Conservation (phyloP, 2,329 filamentous ascomycete genomes). For the Scedosporium boydii region DNA sequence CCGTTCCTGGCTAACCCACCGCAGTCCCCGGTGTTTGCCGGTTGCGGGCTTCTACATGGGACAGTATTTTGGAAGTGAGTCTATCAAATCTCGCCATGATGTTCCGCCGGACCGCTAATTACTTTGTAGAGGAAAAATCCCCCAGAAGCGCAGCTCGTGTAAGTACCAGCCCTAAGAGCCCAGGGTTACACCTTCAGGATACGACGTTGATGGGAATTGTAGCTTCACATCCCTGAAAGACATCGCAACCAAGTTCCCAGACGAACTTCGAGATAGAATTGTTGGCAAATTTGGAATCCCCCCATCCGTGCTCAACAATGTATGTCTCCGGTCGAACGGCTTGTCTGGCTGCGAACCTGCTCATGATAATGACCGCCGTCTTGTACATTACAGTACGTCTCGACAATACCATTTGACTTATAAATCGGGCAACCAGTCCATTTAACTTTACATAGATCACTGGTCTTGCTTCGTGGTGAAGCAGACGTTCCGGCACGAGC, state of each 20-base stretch:
- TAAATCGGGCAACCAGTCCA: not conserved
- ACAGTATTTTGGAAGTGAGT: not conserved
- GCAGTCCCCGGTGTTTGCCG: not conserved
- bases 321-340: slow-evolving; percentile 3
- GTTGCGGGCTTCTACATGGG: not conserved
- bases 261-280: not conserved
- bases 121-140: not conserved
- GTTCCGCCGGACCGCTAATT: not conserved
- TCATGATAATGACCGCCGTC: not conserved
- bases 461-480: slow-evolving; percentile 7
- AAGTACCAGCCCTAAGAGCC: not conserved
- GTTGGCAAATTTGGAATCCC: not conserved
- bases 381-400: slow-evolving; percentile 2
- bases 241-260: not conserved
- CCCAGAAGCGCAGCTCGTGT: not conserved
- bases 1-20: not conserved
- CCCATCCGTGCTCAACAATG: not conserved
- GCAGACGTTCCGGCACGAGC: not conserved
- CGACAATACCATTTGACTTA: too few species aligned
- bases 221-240: not conserved
- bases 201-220: not conserved
- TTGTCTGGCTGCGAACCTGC: slow-evolving; percentile 3
- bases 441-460: not conserved
- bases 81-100: not conserved
- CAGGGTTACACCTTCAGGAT: not conserved